These are phyloP conservation scores for Amylostereum areolatum DNA, from an alignment of 1,284 basidiomycete genomes.

Conservation along the genomic window DNA sequence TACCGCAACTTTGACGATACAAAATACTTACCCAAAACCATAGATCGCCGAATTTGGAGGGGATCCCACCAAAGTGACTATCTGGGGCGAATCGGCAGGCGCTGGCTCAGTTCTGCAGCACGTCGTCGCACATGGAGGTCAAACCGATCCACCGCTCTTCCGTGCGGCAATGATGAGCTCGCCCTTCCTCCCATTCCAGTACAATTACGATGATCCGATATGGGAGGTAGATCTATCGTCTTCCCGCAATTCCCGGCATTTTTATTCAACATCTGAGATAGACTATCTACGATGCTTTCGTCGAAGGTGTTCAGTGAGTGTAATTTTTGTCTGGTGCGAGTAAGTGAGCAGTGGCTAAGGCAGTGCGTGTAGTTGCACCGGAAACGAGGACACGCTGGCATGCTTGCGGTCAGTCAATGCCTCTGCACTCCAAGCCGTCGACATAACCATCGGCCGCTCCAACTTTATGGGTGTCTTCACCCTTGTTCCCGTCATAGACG, in stretches of 20 bases:
- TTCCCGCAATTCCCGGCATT: background rate
- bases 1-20: background rate
- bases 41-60: conserved; percentile 29
- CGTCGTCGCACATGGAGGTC: conserved; percentile 8
- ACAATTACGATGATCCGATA: conserved; percentile 3
- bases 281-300: background rate
- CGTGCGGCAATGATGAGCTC: conserved; percentile 8
- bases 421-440: conserved; percentile 25
- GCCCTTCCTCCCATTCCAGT: conserved; percentile 7
- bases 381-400: background rate
- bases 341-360: background rate
- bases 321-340: background rate
- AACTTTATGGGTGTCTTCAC: conserved; percentile 36
- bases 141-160: conserved; percentile 6
- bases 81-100: conserved; percentile 31
- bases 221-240: background rate
- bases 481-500: conserved; percentile 41
- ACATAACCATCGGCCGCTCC: conserved; percentile 24
- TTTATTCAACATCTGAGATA: background rate
- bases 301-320: background rate
- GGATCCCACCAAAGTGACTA: conserved; percentile 26
- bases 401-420: conserved; percentile 25
- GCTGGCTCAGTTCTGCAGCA: conserved; percentile 28
- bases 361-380: background rate
- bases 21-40: background rate